Conservation (phyloP, 2,329 filamentous ascomycete species). For the Tolypocladium ovalisporum region DNA sequence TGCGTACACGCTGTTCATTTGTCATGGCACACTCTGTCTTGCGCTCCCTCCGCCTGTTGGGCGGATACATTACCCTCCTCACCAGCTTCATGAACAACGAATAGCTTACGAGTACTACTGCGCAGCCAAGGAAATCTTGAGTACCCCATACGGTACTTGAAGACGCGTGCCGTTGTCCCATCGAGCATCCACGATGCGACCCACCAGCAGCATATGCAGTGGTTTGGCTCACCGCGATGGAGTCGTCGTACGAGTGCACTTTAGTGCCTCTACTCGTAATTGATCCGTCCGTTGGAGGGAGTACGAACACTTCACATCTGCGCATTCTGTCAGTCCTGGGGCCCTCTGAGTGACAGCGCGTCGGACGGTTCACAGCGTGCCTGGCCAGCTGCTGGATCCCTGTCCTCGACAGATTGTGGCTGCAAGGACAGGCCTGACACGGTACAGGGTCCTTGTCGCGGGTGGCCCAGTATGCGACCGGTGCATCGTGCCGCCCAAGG, state of each 20-base stretch:
- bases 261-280: background rate
- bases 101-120: background rate
- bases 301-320: background rate
- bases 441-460: background rate
- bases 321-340: background rate
- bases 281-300: too few species aligned
- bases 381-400: constrained; percentile 3
- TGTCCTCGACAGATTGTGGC: constrained; percentile 3
- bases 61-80: background rate
- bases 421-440: constrained; percentile 2
- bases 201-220: background rate
- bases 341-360: constrained; percentile 1
- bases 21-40: background rate
- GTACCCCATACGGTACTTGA: background rate
- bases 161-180: background rate
- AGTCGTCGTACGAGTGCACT: background rate
- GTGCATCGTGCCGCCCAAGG: constrained; percentile 1
- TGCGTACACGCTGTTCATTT: background rate
- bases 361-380: constrained; percentile 6
- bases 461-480: background rate
- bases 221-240: background rate
- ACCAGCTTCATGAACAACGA: background rate
- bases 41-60: background rate
- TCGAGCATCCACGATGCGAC: background rate
- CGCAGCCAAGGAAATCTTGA: too few species aligned